Evolutionary conservation across 1,284 basidiomycete genomes (phyloP).

Genomic region (Tilletia caries): DNA sequence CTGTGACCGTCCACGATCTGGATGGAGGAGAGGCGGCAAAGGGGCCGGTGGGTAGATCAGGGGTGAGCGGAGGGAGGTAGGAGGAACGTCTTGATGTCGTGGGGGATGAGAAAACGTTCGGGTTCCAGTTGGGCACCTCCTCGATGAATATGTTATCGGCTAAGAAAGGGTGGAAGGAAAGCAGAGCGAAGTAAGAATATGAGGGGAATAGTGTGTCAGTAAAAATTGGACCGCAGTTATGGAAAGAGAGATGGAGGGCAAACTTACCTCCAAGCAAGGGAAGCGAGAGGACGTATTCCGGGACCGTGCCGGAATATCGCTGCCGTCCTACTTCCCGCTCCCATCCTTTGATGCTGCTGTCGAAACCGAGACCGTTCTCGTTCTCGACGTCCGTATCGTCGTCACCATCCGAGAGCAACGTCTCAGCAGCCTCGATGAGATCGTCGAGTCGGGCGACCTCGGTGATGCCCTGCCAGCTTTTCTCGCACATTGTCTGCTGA

Average conservation of each 20-base stretch:
- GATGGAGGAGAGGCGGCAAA: background rate
- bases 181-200: background rate
- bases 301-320: background rate
- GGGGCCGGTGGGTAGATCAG: background rate
- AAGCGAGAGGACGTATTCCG: background rate
- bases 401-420: background rate
- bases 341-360: background rate
- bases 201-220: too few species aligned
- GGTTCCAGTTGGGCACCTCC: background rate
- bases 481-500: background rate
- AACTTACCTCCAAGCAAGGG: background rate
- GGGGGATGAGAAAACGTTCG: too few species aligned
- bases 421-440: background rate
- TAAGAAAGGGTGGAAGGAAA: background rate
- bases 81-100: too few species aligned
- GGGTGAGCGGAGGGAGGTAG: too few species aligned
- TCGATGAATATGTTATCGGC: slow-evolving; percentile 5
- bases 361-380: background rate
- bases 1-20: background rate
- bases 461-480: background rate
- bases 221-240: background rate
- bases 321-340: too few species aligned
- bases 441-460: background rate
- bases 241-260: too few species aligned
- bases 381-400: background rate